Percentiles rank a stretch among this genome's conserved stretches.
Conservation (phyloP, 495 filamentous ascomycete species). For the Bathelium albidoporum region DNA sequence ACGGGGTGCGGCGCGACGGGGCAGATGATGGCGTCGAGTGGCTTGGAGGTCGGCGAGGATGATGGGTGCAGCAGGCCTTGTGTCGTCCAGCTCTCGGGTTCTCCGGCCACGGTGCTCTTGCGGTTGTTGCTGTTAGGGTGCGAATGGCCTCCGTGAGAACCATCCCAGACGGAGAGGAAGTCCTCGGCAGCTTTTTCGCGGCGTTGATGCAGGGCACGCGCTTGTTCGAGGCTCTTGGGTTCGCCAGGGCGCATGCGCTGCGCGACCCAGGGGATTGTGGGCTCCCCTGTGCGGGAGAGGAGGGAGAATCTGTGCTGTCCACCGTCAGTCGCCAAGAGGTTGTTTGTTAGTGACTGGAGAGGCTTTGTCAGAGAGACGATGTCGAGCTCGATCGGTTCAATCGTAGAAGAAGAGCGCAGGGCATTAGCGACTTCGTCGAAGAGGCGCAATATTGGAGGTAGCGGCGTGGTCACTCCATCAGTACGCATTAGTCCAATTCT, state of each 20-base stretch:
- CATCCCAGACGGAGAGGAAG: slow-evolving; percentile 47
- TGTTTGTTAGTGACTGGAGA: slow-evolving; percentile 46
- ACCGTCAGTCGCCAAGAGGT: slow-evolving; percentile 48
- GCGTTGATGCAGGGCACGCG: slow-evolving; percentile 42
- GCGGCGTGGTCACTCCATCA: slow-evolving; percentile 48
- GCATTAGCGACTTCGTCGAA: slow-evolving; percentile 41
- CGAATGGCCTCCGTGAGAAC: slow-evolving; percentile 15
- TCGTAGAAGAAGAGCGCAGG: slow-evolving; percentile 33
- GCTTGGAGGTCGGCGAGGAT: background rate
- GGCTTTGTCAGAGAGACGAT: slow-evolving; percentile 38
- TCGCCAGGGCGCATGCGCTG: slow-evolving; percentile 37
- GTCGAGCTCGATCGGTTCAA: slow-evolving; percentile 47
- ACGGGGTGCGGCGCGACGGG: slow-evolving; percentile 39
- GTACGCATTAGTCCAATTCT: slow-evolving; percentile 45
- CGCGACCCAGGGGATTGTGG: slow-evolving; percentile 50
- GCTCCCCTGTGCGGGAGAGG: slow-evolving; percentile 43
- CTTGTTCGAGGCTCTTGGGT: slow-evolving; percentile 32
- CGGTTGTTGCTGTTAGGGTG: background rate
- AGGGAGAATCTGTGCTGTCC: slow-evolving; percentile 42
- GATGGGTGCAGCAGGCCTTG: background rate
- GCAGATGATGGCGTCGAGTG: slow-evolving; percentile 30
- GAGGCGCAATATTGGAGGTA: slow-evolving; percentile 46
- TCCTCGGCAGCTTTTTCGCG: slow-evolving; percentile 41
- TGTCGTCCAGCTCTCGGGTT: background rate
- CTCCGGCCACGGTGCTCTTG: background rate